Evolutionary conservation across 2,329 filamentous ascomycete genomes (phyloP), one percentile per base, ranked within the genome.

Genomic region (Penicillium verrucosum): DNA sequence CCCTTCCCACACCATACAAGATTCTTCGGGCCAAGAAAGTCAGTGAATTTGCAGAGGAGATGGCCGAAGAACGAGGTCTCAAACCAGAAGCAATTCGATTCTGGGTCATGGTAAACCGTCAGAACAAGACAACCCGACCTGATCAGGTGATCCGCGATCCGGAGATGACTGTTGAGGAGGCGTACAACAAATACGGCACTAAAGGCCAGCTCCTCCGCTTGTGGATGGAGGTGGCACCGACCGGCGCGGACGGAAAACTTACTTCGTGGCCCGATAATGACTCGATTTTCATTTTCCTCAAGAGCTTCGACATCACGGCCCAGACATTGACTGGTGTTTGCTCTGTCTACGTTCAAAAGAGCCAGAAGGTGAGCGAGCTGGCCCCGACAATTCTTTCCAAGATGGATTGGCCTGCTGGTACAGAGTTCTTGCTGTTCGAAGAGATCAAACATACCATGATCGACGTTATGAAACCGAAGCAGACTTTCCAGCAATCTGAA

Each of bases 371-470:
- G 3, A 85, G 89, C 57, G 94, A 99, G 48, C 78, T 97, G 29
- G 85, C 88, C 5, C 85, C 89, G 1, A 77, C 84, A 30, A 97
- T 99, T 58, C 77, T 89, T 56, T 85, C 89, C 66, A 85, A 88
- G 70, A 94, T 97, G 90, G 83, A 85, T 12, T 97, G 94, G 93
- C 84, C 89, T 25, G 83, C 89, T 1, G 91, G 89, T 61, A 83
- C 89, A 4, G 80, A 84, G 3, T 83, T 89, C 58, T 82, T 83
- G 65, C 82, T 99, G 23, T 97, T 87, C 78, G 94, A 99, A 82
- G 94, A 99, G 78, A 97, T 99, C 76, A 99, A 97, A 76, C 92
- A 92, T 50, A 90, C 86, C 58, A 97, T 97, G 92, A 96, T 99
- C 64, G 95, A 99, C 70, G 82, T 85, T 7, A 88, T 99, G 80